These are phyloP conservation scores for Didymella lethalis DNA, from an alignment of 2,329 filamentous ascomycete species.

Conservation along the genomic window DNA sequence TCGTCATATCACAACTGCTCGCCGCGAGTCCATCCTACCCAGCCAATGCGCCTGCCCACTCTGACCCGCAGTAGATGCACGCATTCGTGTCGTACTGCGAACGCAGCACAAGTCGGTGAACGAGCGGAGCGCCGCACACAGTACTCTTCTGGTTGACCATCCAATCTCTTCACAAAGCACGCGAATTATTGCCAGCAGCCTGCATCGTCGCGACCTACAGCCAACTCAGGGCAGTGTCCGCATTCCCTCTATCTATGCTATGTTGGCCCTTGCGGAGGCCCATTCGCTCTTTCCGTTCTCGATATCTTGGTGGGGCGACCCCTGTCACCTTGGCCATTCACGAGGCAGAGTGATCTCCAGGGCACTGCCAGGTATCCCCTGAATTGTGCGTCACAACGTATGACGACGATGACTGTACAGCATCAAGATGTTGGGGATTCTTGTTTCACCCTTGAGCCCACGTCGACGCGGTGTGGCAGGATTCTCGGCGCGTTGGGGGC, in stretches of 20 bases:
- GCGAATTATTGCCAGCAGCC: constrained; percentile 17
- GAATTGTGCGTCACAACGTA: constrained; percentile 30
- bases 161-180: constrained; percentile 14
- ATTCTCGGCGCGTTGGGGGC: constrained; percentile 19
- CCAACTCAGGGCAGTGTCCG: constrained; percentile 25
- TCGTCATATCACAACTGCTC: constrained; percentile 31
- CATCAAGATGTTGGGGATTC: constrained; percentile 1
- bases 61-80: constrained; percentile 34
- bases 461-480: constrained; percentile 17
- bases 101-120: constrained; percentile 28
- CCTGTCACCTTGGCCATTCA: constrained; percentile 31
- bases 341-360: constrained; percentile 19
- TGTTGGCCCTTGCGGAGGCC: constrained; percentile 32
- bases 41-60: constrained; percentile 17
- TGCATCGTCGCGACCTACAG: constrained; percentile 6
- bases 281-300: constrained; percentile 26
- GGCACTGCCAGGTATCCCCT: constrained; percentile 15
- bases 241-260: constrained; percentile 22
- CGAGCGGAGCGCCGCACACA: constrained; percentile 6
- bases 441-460: constrained; percentile 8
- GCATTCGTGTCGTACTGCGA: constrained; percentile 25
- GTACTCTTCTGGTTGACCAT: constrained; percentile 2
- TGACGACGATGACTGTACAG: constrained; percentile 27
- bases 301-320: constrained; percentile 32
- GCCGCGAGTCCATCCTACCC: constrained; percentile 18